phyloP scores from a whole-genome alignment of 2,329 filamentous ascomycete genomes.

The Trichoderma sp. region DNA sequence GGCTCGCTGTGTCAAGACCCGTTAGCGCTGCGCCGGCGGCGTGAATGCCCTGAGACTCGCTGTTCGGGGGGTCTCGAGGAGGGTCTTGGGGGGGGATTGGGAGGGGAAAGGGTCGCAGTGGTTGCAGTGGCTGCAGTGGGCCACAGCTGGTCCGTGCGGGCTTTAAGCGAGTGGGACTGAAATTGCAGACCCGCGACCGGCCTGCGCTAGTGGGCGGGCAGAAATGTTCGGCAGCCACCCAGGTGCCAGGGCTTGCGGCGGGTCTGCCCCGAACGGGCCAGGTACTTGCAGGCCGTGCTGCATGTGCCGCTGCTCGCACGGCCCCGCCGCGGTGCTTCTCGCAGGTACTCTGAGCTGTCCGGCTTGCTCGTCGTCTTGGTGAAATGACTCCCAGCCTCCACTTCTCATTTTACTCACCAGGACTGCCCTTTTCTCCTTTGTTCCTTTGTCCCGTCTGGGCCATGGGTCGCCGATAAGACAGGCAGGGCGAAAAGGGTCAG shows the following conservation, averaged over 20 bases:
- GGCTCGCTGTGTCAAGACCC: constrained; percentile 5
- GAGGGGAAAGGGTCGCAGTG: no score
- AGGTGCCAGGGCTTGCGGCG: constrained; percentile 20
- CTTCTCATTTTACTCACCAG: constrained; percentile 18
- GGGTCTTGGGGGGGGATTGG: no score
- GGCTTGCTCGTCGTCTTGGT: no score
- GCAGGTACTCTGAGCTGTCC: neutral
- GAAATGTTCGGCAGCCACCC: constrained; percentile 27
- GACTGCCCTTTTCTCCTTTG: constrained; percentile 13
- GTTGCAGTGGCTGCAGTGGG: constrained; percentile 26
- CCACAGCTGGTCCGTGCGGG: constrained; percentile 30
- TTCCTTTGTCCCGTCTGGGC: constrained; percentile 17
- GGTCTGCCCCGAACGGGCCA: neutral
- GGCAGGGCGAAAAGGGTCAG: neutral
- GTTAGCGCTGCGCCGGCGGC: neutral
- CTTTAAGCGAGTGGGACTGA: constrained; percentile 36
- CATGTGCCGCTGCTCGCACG: neutral
- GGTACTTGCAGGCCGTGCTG: constrained; percentile 14
- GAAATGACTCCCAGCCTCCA: constrained; percentile 19
- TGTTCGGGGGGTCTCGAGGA: neutral
- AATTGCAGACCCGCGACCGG: constrained; percentile 33
- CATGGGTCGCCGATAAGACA: constrained; percentile 20
- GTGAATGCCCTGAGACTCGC: constrained; percentile 25
- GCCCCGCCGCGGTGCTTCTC: constrained; percentile 2
- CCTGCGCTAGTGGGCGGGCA: constrained; percentile 29